Base-by-base conservation (phyloP, 2,329 filamentous ascomycete genomes). In the Periconia sp. region DNA sequence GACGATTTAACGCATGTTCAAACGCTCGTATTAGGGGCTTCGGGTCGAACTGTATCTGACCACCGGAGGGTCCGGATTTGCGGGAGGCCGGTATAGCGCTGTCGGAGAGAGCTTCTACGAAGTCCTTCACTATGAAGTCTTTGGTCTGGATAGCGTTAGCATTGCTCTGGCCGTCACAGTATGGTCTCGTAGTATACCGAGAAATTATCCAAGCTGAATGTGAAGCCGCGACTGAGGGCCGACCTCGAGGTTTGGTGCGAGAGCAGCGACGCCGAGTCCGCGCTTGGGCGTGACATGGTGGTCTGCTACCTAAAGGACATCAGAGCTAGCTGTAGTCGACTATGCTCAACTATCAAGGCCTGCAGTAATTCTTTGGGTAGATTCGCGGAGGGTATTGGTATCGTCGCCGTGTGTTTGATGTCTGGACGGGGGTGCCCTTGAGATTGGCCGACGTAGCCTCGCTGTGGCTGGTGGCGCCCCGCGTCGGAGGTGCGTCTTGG, bases 81-180 rank as follows among this genome's bases (percentile, higher is more conserved):
- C 94, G 88, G 63, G 86, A 88, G 16, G 80, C 78, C n/a, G 89
- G 86, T 24, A 90, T 82, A 16, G 90, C 88, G 57, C 80, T 88
- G 52, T 97, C 92, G 36, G 92, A 94, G 44, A 99, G 84, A 37
- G 86, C 84, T 69, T 99, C 95, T 59, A 99, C 86, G 68, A 99
- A 99, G 74, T 99, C 94, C 64, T 95, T 91, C 55, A 97, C 92
- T 52, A 97, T 96, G 65, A 97, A 99, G 73, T 97, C 94, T 59
- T 74, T 75, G 56, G 68, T 76, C 63, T 69, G 40, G n/a, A 17
- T 16, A 22, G 23, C 31, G 40, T 43, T 5, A 43, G 30, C 26
- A 15, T 3, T n/a, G n/a, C n/a, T n/a, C n/a, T n/a, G n/a, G n/a
- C n/a, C n/a, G n/a, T n/a, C n/a, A n/a, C n/a, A n/a, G n/a, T n/a